Evolutionary conservation across 2,329 filamentous ascomycete species (phyloP).

Genomic region (Hirsutella rhossiliensis): DNA sequence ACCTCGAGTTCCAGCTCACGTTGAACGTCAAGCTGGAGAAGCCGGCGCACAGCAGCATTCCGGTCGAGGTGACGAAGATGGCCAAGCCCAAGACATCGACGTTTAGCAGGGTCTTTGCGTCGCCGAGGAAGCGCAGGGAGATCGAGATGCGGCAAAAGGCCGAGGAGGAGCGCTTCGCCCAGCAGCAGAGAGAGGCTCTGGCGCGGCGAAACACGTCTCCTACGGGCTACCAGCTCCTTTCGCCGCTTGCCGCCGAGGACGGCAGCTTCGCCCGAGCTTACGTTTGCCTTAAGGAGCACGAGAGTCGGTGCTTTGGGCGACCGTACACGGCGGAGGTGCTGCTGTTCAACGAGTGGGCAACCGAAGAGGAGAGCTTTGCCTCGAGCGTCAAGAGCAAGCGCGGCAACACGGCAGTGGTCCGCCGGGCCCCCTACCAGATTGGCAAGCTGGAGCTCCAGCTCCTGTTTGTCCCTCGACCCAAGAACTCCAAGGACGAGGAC

Average conservation of each 20-base stretch:
- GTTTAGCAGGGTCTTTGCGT: conserved; percentile 86
- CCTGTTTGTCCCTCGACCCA: conserved; percentile 86
- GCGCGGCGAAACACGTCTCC: conserved; percentile 51
- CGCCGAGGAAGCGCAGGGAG: conserved; percentile 94
- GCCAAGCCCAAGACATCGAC: conserved; percentile 67
- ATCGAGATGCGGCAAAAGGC: conserved; percentile 74
- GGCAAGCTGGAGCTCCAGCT: conserved; percentile 91
- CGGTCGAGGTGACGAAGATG: conserved; percentile 48
- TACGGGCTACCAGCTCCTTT: conserved; percentile 75
- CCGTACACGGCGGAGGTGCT: conserved; percentile 80
- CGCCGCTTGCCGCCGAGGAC: conserved; percentile 76
- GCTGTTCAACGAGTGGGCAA: conserved; percentile 98
- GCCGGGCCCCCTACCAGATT: conserved; percentile 89
- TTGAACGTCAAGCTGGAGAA: conserved; percentile 90
- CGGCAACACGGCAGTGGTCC: conserved; percentile 54
- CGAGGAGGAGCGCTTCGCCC: conserved; percentile 62
- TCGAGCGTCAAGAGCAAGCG: conserved; percentile 95
- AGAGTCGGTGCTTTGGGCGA: conserved; percentile 75
- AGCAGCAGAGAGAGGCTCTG: conserved; percentile 51
- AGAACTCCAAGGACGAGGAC: conserved; percentile 76
- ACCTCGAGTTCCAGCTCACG: conserved; percentile 97
- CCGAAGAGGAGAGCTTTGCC: conserved; percentile 65
- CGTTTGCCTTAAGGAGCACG: conserved; percentile 86
- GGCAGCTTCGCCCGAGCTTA: conserved; percentile 93
- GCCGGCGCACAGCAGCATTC: conserved; percentile 47